A percentile compares a stretch with the other conserved stretches of the same genome.
phyloP scores from a whole-genome alignment of 352 stramenopile genomes.

The Phytophthora nicotianae region DNA sequence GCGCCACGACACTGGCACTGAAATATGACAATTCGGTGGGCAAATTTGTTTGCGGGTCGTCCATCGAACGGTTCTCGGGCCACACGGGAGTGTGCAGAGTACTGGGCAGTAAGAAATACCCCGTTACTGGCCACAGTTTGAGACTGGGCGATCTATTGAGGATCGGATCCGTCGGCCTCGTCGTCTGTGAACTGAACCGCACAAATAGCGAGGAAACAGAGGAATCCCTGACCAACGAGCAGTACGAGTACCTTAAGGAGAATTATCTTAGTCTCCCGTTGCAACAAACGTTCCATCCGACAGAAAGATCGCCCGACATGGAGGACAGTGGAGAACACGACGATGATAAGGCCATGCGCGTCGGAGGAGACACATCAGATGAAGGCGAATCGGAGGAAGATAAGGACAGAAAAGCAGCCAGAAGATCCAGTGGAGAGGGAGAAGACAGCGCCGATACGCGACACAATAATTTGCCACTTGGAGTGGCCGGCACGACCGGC shows the following conservation, averaged over 20 bases:
- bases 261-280: constrained; percentile 86
- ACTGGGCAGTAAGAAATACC: constrained; percentile 88
- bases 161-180: constrained; percentile 92
- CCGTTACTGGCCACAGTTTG: constrained; percentile 74
- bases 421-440: constrained; percentile 17
- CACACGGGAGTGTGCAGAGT: constrained; percentile 92
- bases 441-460: constrained; percentile 18
- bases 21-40: constrained; percentile 67
- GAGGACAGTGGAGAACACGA: constrained; percentile 46
- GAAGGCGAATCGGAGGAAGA: constrained; percentile 84
- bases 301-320: constrained; percentile 33
- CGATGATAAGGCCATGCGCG: constrained; percentile 34
- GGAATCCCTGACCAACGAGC: constrained; percentile 80
- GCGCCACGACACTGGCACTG: constrained; percentile 75
- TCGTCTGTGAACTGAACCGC: constrained; percentile 91
- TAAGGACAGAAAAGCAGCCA: constrained; percentile 53
- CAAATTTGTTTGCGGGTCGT: constrained; percentile 86
- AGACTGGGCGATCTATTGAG: constrained; percentile 84
- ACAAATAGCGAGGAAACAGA: constrained; percentile 66
- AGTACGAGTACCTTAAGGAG: constrained; percentile 89
- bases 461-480: constrained; percentile 39
- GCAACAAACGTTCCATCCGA: constrained; percentile 84
- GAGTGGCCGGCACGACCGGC: constrained; percentile 45
- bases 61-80: constrained; percentile 90
- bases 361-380: constrained; percentile 71